Base-by-base conservation (phyloP, 108 stramenopile species). In the Asterionellopsis glacialis region DNA sequence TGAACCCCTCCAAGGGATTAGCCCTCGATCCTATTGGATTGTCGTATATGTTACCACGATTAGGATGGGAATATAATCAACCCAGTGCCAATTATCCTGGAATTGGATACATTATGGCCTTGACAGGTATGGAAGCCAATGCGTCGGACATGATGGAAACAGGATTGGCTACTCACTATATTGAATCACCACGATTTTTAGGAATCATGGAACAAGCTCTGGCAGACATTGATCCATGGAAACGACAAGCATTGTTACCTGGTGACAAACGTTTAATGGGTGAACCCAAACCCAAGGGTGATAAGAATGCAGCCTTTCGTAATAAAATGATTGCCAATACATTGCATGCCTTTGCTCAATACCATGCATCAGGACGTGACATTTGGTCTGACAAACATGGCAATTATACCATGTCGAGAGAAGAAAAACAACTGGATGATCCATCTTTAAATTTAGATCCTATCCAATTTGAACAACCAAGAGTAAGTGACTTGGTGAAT, bases 21-120 rank as follows among this genome's bases (percentile, higher is more conserved):
- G 58, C 84, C 13, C 73, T 93, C 9, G 91, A 93, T 71, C 91
- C 91, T 0, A 72, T 87, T 13, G 91, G 91, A 5, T 61, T 85
- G 51, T 83, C 83, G 0, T 88, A 83, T 70, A 70, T 88, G 6
- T 55, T 93, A 48, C 88, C 88, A 11, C 74, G 86, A 4, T 57
- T 89, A 11, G 88, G 91, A 39, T 73, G 69, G 76, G 91, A 93
- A 70, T 85, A 77, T 47, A 38, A 68, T 28, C 76, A 86, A 43
- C 72, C 77, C 11, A 65, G 69, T 11, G 55, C 70, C 16, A 42
- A 77, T 0, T 79, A 85, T 67, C 57, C 78, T 5, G 88, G 83
- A 15, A 77, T 75, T 68, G 81, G 76, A 18, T 39, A 75, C 48
- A 61, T 93, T 14, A 25, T 93, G 54, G 88, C 86, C 0, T 62